Conservation (phyloP, 148 eudicot genomes). For the Chenopodium suecicum region DNA sequence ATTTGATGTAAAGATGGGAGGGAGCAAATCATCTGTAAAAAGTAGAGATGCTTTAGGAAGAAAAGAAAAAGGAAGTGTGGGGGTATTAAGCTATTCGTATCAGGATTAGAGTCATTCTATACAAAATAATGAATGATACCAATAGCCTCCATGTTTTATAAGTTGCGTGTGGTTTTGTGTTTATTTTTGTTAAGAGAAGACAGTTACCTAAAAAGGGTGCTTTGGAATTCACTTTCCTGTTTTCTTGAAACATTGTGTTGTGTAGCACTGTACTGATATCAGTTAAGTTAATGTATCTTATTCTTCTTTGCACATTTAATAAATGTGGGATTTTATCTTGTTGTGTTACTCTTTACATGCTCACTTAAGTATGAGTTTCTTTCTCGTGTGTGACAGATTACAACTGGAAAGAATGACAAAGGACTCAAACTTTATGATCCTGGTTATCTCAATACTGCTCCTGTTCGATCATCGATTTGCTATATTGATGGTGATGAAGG, state of each 20-base stretch:
- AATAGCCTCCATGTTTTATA: no score
- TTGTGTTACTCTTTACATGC: neutral
- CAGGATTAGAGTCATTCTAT: no score
- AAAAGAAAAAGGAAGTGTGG: no score
- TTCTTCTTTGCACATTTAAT: neutral
- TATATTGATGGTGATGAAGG: slow-evolving; percentile 98
- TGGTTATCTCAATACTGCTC: slow-evolving; percentile 97
- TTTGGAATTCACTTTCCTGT: neutral
- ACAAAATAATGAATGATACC: no score
- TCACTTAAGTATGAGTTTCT: neutral
- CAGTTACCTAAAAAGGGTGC: neutral
- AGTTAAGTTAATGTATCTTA: neutral
- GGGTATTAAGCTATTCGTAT: no score
- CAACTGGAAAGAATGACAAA: slow-evolving; percentile 85
- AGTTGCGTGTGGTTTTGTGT: no score
- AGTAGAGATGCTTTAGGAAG: no score
- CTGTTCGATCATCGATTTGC: slow-evolving; percentile 89
- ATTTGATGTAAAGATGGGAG: no score
- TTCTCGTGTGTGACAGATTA: slow-evolving; percentile 49
- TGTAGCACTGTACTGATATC: neutral
- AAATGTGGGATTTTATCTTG: neutral
- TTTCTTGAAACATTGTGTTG: neutral
- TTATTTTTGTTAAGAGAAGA: no score
- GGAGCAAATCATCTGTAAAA: no score
- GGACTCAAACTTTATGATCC: slow-evolving; percentile 96